phyloP scores from a whole-genome alignment of 2,329 filamentous ascomycete genomes.

The Ilyonectria destructans region DNA sequence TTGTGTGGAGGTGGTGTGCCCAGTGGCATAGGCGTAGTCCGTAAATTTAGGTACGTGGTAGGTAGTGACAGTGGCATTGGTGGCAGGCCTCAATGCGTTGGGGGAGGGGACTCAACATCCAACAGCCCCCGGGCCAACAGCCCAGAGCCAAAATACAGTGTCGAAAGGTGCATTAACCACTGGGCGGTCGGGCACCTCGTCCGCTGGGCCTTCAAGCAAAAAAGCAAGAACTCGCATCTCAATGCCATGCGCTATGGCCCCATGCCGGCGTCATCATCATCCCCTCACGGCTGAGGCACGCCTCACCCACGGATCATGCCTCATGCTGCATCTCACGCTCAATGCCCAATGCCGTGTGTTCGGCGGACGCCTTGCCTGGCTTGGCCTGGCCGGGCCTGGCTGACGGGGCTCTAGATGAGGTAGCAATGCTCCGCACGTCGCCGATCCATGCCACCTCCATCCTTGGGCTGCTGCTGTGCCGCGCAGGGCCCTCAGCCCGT shows the following conservation, averaged over 20 bases:
- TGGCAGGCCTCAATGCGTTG: background rate
- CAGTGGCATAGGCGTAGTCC: background rate
- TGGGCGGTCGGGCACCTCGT: background rate
- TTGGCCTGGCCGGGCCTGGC: background rate
- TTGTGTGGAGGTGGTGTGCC: background rate
- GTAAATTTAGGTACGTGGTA: too few species aligned
- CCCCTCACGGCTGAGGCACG: slow-evolving; percentile 26
- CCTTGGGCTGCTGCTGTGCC: slow-evolving; percentile 6
- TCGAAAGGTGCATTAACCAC: slow-evolving; percentile 1
- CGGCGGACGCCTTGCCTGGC: slow-evolving; percentile 12
- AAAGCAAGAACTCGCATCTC: slow-evolving; percentile 32
- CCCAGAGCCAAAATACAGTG: background rate
- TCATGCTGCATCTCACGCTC: slow-evolving; percentile 6
- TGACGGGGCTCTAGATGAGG: slow-evolving; percentile 13
- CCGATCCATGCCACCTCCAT: background rate
- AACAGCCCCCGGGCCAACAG: background rate
- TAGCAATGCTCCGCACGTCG: slow-evolving; percentile 12
- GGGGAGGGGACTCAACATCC: background rate
- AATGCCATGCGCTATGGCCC: slow-evolving; percentile 43
- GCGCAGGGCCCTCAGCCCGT: background rate
- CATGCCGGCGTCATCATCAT: slow-evolving; percentile 49
- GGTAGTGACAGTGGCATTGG: background rate
- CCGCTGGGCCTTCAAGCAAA: slow-evolving; percentile 14
- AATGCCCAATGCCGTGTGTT: slow-evolving; percentile 18
- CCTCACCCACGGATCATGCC: slow-evolving; percentile 15